Base-by-base conservation (phyloP, 768 basidiomycete species). In the Termitomyces eurrhizus region DNA sequence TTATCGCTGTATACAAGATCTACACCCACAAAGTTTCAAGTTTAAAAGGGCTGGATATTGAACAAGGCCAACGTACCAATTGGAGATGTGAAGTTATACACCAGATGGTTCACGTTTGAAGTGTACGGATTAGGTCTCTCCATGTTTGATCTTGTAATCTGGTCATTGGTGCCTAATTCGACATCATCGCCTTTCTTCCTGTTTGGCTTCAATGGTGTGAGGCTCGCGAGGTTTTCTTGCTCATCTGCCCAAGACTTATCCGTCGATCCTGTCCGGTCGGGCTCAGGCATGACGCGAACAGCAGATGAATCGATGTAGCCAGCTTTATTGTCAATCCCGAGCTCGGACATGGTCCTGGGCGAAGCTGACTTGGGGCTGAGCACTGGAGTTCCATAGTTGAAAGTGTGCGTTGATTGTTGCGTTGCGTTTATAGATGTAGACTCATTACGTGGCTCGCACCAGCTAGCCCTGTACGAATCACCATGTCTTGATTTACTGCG, bases 1-100 rank as follows among this genome's bases (percentile, higher is more conserved):
- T 29, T 29, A 29, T 29, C 29, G 29, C 29, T 29, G 29, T 29
- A 29, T 29, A 29, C 29, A 29, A 29, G 29, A 4, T 29, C 29
- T 29, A 29, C 29, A 29, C 32, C 18, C 33, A 36, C 16, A 35
- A 48, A 32, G 13, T 45, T 52, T 44, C 24, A 29, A 2, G n/a
- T 32, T 52, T 16, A 14, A 21, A 58, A 24, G 12, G 7, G 45
- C 32, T 46, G 7, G 56, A 36, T 1, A 36, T 8, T 52, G 6
- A 2, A 35, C 21, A 33, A 36, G n/a, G 11, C 21, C 29, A 45
- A 73, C 78, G 24, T 62, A 89, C 88, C 84, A 56, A 90, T 86
- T 1, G 89, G 89, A 32, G 87, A 89, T 46, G 80, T 87, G 74
- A 84, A 90, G 63, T 83, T 81, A 64, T 84, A 77, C 54, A 89